Evolutionary conservation across 192 early-diverging fungal species (phyloP).

Genomic region (Dissophora globulifera): DNA sequence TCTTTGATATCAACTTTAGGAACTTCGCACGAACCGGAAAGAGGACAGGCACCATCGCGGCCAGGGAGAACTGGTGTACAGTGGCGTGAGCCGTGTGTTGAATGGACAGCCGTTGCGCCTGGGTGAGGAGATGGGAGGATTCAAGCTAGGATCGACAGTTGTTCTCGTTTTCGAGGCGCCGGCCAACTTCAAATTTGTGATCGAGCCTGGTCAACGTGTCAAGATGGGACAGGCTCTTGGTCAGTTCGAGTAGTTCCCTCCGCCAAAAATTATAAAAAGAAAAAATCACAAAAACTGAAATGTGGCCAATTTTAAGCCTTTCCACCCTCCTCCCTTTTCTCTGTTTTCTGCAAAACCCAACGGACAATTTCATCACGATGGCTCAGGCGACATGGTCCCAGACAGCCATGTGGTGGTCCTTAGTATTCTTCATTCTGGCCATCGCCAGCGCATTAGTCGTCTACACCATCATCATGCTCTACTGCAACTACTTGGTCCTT

Average conservation of each 20-base stretch:
- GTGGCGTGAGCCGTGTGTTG: constrained; percentile 65
- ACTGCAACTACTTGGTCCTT: constrained; percentile 29
- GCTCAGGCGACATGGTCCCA: constrained; percentile 2
- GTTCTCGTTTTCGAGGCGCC: constrained; percentile 98
- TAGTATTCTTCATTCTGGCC: constrained; percentile 2
- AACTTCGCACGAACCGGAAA: constrained; percentile 72
- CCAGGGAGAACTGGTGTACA: constrained; percentile 79
- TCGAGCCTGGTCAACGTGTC: constrained; percentile 78
- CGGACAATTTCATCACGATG: constrained; percentile 14
- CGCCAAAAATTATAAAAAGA: too few species aligned
- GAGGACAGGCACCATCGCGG: constrained; percentile 74
- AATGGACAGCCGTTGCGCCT: constrained; percentile 73
- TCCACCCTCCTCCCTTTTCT: background rate
- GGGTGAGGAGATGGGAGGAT: constrained; percentile 96
- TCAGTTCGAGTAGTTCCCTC: constrained; percentile 34
- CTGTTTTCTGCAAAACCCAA: too few species aligned
- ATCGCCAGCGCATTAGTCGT: background rate
- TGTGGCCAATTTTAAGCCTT: too few species aligned
- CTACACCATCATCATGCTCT: constrained; percentile 26
- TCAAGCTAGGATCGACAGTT: constrained; percentile 93
- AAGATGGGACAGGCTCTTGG: constrained; percentile 88
- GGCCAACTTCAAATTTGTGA: constrained; percentile 76
- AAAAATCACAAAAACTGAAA: too few species aligned
- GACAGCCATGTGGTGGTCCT: background rate
- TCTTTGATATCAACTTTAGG: constrained; percentile 42